Conservation (phyloP, 805 yeast genomes). For the Ogataea pilisensis region DNA sequence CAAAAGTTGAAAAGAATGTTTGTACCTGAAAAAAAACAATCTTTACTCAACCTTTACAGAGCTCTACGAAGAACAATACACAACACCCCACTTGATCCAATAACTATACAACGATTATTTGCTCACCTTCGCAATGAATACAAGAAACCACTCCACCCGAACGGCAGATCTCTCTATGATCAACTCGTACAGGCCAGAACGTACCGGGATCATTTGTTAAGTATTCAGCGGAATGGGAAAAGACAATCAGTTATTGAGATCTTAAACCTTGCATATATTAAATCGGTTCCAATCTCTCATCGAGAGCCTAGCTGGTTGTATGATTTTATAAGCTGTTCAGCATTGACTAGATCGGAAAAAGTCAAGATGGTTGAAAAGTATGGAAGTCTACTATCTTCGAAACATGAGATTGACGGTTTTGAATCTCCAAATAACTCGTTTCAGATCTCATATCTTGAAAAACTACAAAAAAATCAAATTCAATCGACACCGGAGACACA, state of each 20-base stretch:
- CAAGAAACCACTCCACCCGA: not conserved
- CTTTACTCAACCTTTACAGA: slow-evolving; percentile 2
- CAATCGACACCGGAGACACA: slow-evolving; percentile 7
- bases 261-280: slow-evolving; percentile 6
- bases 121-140: slow-evolving; percentile 2
- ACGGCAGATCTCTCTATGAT: not conserved
- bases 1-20: not conserved
- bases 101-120: slow-evolving; percentile 5
- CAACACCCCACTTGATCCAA: slow-evolving; percentile 7
- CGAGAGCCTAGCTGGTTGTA: slow-evolving; percentile 16
- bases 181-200: slow-evolving; percentile 1
- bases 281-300: slow-evolving; percentile 2
- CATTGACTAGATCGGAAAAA: slow-evolving; percentile 6
- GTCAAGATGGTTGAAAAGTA: slow-evolving; percentile 6
- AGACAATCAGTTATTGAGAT: slow-evolving; percentile 7
- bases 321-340: slow-evolving; percentile 7
- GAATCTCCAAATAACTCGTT: not conserved
- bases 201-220: slow-evolving; percentile 2
- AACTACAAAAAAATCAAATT: slow-evolving; percentile 2
- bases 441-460: slow-evolving; percentile 1
- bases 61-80: slow-evolving; percentile 5
- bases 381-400: not conserved
- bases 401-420: slow-evolving; percentile 7
- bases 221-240: slow-evolving; percentile 5
- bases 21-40: not conserved